A percentile compares a stretch with the other conserved stretches of the same genome.
Evolutionary conservation across 1,284 basidiomycete genomes (phyloP).

Genomic region (Tylopilus sp.): DNA sequence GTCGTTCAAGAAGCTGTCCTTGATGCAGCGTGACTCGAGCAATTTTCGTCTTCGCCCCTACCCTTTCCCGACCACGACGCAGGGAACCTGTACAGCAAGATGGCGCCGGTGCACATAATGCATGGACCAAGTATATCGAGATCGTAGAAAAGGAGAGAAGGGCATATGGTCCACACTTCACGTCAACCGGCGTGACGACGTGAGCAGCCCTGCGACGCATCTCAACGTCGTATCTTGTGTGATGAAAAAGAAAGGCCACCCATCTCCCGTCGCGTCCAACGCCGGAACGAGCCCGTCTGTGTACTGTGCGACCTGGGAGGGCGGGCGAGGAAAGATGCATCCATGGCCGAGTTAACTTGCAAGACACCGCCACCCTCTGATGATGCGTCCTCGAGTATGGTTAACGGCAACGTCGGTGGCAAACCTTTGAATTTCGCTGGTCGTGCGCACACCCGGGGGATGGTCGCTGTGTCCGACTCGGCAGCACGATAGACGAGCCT

Average conservation of each 20-base stretch:
- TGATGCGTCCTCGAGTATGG: conserved; percentile 50
- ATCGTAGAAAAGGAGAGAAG: background rate
- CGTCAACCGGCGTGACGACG: background rate
- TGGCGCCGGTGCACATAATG: conserved; percentile 60
- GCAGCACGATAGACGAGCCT: conserved; percentile 38
- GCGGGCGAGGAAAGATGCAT: too few relatives aligned
- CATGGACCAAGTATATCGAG: conserved; percentile 41
- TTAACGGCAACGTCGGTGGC: conserved; percentile 51
- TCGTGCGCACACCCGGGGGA: conserved; percentile 53
- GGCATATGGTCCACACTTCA: background rate
- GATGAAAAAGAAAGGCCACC: background rate
- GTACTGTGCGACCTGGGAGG: too few relatives aligned
- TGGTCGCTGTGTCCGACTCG: conserved; percentile 19
- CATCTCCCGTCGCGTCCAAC: background rate
- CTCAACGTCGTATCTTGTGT: conserved; percentile 47
- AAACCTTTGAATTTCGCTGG: conserved; percentile 49
- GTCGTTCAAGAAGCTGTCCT: conserved; percentile 49
- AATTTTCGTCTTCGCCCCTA: conserved; percentile 48
- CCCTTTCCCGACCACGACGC: conserved; percentile 58
- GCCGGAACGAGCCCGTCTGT: too few relatives aligned
- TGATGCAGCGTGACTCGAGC: conserved; percentile 46
- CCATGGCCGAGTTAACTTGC: conserved; percentile 46
- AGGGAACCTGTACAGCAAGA: conserved; percentile 55
- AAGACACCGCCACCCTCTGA: conserved; percentile 40
- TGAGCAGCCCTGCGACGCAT: too few relatives aligned